Percentiles rank a stretch among this genome's conserved stretches.
These are phyloP conservation scores for Draba incana DNA, from an alignment of 345 rosid species.

Conservation along the genomic window DNA sequence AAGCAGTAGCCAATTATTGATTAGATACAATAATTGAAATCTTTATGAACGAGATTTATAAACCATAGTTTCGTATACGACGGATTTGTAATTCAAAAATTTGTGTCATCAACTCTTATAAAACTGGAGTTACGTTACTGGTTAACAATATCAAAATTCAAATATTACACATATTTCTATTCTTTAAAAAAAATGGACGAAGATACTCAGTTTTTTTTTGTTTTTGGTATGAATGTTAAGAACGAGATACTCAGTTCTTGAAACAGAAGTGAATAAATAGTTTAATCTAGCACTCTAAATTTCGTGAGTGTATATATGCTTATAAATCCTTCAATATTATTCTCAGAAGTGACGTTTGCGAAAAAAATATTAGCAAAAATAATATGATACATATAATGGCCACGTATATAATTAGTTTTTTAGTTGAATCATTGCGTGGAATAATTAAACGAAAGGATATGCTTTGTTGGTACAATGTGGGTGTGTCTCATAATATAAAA, in stretches of 20 bases:
- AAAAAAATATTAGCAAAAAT: slow-evolving; percentile 4
- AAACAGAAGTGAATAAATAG: no score
- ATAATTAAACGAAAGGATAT: slow-evolving; percentile 35
- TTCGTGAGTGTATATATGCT: not conserved
- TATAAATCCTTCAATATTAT: not conserved
- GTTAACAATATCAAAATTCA: not conserved
- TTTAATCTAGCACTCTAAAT: no score
- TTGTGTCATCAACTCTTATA: not conserved
- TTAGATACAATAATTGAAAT: slow-evolving; percentile 12
- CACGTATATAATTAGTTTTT: slow-evolving; percentile 33
- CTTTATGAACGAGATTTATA: not conserved
- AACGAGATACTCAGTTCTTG: no score
- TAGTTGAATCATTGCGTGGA: slow-evolving; percentile 43
- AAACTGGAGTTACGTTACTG: not conserved
- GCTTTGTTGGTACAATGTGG: slow-evolving; percentile 45
- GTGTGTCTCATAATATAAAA: no score
- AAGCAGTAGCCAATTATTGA: slow-evolving; percentile 8
- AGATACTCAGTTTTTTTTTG: no score
- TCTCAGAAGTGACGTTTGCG: slow-evolving; percentile 2
- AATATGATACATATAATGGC: slow-evolving; percentile 31
- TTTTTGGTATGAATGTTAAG: no score
- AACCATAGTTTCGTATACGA: not conserved
- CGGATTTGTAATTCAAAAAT: not conserved
- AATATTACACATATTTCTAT: not conserved
- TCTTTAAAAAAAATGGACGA: no score